A percentile compares a stretch with the other conserved stretches of the same genome.
phyloP scores from a whole-genome alignment of 352 stramenopile genomes.

The Globisporangium mamillatum region DNA sequence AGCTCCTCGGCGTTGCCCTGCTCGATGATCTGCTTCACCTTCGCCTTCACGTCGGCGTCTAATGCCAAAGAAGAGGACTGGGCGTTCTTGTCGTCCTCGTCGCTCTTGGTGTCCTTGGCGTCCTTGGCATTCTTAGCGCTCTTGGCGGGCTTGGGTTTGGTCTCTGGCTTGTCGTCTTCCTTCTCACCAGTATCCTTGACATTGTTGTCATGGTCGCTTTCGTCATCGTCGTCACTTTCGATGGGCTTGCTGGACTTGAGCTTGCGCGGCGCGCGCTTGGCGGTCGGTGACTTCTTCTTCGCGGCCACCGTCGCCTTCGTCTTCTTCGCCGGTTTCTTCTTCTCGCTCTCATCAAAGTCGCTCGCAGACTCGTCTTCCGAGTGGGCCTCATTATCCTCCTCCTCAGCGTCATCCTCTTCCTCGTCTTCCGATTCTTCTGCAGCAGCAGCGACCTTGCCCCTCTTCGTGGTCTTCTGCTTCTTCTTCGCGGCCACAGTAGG shows the following conservation, averaged over 20 bases:
- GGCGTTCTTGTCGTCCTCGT: constrained; percentile 13
- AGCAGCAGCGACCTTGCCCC: constrained; percentile 4
- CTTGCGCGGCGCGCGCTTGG: constrained; percentile 16
- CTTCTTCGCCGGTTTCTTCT: constrained; percentile 28
- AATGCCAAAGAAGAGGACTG: constrained; percentile 21
- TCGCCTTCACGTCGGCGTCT: constrained; percentile 47
- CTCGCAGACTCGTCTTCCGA: constrained; percentile 45
- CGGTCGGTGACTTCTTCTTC: constrained; percentile 30
- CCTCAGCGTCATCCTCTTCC: constrained; percentile 41
- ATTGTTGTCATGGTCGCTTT: background rate
- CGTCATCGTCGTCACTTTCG: background rate
- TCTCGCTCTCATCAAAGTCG: constrained; percentile 60
- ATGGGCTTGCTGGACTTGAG: constrained; percentile 16
- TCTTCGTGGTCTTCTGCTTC: constrained; percentile 41
- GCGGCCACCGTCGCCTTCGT: constrained; percentile 14
- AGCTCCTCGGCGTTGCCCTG: constrained; percentile 73
- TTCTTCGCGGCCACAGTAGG: constrained; percentile 30
- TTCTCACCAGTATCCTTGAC: constrained; percentile 3
- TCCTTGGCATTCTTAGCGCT: constrained; percentile 17
- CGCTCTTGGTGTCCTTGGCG: constrained; percentile 19
- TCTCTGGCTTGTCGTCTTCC: constrained; percentile 1
- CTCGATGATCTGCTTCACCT: constrained; percentile 78
- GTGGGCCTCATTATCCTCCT: constrained; percentile 33
- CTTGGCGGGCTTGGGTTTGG: constrained; percentile 23
- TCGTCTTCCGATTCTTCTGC: constrained; percentile 33